Conservation (phyloP, 805 yeast genomes). For the Hanseniaspora meyeri region DNA sequence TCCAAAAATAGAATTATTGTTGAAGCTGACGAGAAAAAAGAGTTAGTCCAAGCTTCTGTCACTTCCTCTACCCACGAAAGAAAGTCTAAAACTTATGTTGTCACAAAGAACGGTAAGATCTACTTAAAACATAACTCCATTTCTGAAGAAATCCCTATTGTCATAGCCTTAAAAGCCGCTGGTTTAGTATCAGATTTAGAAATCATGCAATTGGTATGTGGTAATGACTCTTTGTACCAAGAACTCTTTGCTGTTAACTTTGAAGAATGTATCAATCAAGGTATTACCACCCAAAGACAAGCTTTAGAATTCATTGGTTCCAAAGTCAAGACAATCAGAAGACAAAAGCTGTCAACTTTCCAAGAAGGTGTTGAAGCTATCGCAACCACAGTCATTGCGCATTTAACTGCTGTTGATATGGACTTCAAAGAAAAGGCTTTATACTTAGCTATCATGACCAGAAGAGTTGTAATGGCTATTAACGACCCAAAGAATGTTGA, state of each 20-base stretch:
- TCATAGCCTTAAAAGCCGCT: constrained; percentile 83
- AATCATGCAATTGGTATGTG: constrained; percentile 87
- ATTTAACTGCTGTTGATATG: constrained; percentile 67
- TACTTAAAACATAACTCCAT: constrained; percentile 91
- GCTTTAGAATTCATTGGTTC: constrained; percentile 85
- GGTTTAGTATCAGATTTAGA: constrained; percentile 88
- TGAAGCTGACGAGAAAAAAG: constrained; percentile 91
- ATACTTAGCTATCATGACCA: constrained; percentile 90
- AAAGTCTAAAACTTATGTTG: constrained; percentile 91
- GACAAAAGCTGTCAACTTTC: constrained; percentile 65
- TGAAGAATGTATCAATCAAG: constrained; percentile 81
- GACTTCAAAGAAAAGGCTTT: constrained; percentile 91
- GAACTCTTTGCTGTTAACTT: constrained; percentile 85
- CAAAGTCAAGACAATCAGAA: constrained; percentile 83
- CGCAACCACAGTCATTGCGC: constrained; percentile 94
- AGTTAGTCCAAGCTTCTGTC: constrained; percentile 91
- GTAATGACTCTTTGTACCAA: constrained; percentile 75
- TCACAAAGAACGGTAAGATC: constrained; percentile 78
- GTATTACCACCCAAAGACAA: constrained; percentile 82
- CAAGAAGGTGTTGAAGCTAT: constrained; percentile 96
- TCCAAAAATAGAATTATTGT: constrained; percentile 95
- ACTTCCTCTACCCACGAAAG: constrained; percentile 97
- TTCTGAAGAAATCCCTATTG: constrained; percentile 90
- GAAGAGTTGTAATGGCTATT: constrained; percentile 92
- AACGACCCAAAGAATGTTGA: constrained; percentile 91